Base-by-base conservation (phyloP, 805 yeast species). In the Myxozyma monticola region DNA sequence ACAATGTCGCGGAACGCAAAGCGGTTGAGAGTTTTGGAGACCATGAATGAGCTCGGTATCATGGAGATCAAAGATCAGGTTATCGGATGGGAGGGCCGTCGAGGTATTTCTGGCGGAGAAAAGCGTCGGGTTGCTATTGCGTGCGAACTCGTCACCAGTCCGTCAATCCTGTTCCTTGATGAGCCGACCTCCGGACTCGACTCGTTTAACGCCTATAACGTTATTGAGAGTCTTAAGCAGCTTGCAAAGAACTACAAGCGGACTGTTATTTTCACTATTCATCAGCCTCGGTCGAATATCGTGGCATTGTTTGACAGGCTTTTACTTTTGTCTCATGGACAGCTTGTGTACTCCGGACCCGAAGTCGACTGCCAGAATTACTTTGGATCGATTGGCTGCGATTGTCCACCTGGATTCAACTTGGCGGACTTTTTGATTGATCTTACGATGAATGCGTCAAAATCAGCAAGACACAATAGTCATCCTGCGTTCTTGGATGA, bases 181-280 rank as follows among this genome's bases (percentile, higher is more conserved):
- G 96, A 89, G 65, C 96, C 96, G 22, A 89, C 99, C 0, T 88
- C 96, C 0, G 99, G 99, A 0, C 74, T 93, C 51, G 99, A 93
- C 67, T 83, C 97, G 6, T 91, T 80, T 65, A 91, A 90, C 69
- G 98, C 99, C 0, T 82, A 80, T 63, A 88, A 90, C 61, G 99
- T 93, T 6, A 76, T 93, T 37, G 97, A 89, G 54, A 78, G 88
- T 54, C 74, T 93, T 38, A 91, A 86, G 2, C 77, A 85, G 49
- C 74, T 93, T 50, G 88, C 97, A 0, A 76, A 82, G 50, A 84
- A 82, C 61, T 86, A 83, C 67, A 83, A 85, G 53, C 81, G 98
- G 65, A 91, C 99, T 0, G 81, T 93, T 42, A 80, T 93, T 1
- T 85, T 93, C 65, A 88, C 99, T 0, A 93, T 93, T 58, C 99